phyloP scores from a whole-genome alignment of 2,329 filamentous ascomycete species.

The Alternaria dauci region DNA sequence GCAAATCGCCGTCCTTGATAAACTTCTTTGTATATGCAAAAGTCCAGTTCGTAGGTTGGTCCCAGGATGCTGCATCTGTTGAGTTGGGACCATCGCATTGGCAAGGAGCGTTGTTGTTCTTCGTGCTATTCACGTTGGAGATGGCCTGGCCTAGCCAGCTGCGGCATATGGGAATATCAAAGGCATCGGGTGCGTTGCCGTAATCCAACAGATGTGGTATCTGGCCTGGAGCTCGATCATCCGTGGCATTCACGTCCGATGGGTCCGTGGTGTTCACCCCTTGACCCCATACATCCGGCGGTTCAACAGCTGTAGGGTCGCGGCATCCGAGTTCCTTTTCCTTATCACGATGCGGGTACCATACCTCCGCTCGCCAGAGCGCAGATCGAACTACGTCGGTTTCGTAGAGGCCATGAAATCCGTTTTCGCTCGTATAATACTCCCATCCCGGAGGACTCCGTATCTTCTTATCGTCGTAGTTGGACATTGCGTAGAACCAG shows the following conservation, averaged over 20 bases:
- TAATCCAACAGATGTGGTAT: background rate
- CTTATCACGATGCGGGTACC: background rate
- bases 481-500: background rate
- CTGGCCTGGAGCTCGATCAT: background rate
- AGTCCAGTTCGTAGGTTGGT: background rate
- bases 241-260: background rate
- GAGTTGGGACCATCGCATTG: background rate
- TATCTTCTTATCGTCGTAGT: background rate
- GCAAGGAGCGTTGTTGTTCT: background rate
- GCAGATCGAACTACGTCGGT: background rate
- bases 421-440: background rate
- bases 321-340: background rate
- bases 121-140: background rate
- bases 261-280: background rate
- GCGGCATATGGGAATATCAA: background rate
- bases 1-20: background rate
- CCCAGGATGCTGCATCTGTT: background rate
- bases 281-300: background rate
- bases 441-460: background rate
- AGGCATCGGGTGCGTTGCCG: background rate
- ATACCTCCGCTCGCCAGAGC: background rate
- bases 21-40: constrained; percentile 1
- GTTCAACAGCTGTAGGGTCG: background rate
- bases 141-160: background rate
- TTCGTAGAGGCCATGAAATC: background rate